Percentiles rank a stretch among this genome's conserved stretches.
Evolutionary conservation across 257 asterid species (phyloP).

Genomic region (Mentha longifolia): DNA sequence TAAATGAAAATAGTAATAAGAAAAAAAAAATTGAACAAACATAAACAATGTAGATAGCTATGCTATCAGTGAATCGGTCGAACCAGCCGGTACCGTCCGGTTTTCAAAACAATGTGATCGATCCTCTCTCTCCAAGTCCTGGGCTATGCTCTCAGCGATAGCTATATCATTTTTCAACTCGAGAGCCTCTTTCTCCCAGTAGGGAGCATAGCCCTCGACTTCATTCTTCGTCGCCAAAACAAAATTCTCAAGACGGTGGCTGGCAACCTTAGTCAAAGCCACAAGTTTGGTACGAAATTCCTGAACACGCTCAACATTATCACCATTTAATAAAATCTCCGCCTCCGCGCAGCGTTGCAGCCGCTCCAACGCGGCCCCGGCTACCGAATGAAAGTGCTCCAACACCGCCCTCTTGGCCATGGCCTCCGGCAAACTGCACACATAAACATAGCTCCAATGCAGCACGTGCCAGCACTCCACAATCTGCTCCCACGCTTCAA

Average conservation of each 20-base stretch:
- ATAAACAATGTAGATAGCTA: too few relatives aligned
- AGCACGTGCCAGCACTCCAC: slow-evolving; percentile 54
- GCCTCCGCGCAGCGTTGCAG: slow-evolving; percentile 50
- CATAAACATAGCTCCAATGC: slow-evolving; percentile 53
- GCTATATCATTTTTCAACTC: too few relatives aligned
- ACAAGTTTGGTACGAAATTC: not conserved
- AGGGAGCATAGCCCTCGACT: too few relatives aligned
- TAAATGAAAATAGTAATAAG: too few relatives aligned
- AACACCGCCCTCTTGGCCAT: slow-evolving; percentile 27
- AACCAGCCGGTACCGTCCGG: too few relatives aligned
- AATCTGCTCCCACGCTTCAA: slow-evolving; percentile 58
- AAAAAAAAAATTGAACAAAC: too few relatives aligned
- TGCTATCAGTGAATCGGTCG: too few relatives aligned
- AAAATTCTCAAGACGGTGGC: slow-evolving; percentile 29
- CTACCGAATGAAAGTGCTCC: slow-evolving; percentile 46
- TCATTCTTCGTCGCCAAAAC: slow-evolving; percentile 16
- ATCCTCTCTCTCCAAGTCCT: too few relatives aligned
- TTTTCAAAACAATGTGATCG: too few relatives aligned
- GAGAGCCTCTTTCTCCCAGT: too few relatives aligned
- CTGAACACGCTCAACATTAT: not conserved
- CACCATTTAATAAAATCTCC: not conserved
- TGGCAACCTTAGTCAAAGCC: not conserved
- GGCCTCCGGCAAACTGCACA: slow-evolving; percentile 34
- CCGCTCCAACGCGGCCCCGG: slow-evolving; percentile 44
- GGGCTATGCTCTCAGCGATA: too few relatives aligned